These are phyloP conservation scores for Stemphylium vesicarium DNA, from an alignment of 2,329 filamentous ascomycete genomes.

Conservation along the genomic window DNA sequence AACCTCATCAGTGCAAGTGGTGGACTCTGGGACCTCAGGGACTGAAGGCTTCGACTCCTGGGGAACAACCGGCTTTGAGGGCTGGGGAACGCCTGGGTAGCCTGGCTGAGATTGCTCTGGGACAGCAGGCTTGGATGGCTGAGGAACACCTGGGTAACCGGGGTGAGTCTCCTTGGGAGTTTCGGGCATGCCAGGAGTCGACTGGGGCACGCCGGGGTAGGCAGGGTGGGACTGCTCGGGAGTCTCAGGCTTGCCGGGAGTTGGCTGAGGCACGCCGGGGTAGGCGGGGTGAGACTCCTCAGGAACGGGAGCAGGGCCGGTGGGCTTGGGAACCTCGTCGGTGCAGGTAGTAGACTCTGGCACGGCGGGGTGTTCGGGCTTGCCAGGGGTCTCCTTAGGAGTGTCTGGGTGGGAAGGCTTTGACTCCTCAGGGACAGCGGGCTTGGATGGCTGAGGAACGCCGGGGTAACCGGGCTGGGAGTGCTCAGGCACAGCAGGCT, in stretches of 20 bases:
- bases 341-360: slow-evolving; percentile 7
- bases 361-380: background rate
- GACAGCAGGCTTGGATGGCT: slow-evolving; percentile 19
- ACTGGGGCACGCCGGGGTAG: slow-evolving; percentile 4
- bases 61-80: slow-evolving; percentile 9
- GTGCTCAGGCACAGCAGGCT: slow-evolving; percentile 13
- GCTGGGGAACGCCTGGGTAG: slow-evolving; percentile 6
- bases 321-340: slow-evolving; percentile 10
- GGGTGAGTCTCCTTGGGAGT: slow-evolving; percentile 14
- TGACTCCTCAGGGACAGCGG: slow-evolving; percentile 8
- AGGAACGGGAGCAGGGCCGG: background rate
- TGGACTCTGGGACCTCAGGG: background rate
- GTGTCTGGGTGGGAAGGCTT: background rate
- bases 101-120: slow-evolving; percentile 27
- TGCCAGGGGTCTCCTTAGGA: background rate
- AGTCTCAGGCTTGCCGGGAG: no score
- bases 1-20: slow-evolving; percentile 9
- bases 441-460: slow-evolving; percentile 17
- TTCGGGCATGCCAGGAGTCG: background rate
- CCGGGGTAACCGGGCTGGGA: slow-evolving; percentile 12
- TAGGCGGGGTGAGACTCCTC: slow-evolving; percentile 6
- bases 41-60: background rate
- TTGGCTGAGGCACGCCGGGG: slow-evolving; percentile 6
- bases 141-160: slow-evolving; percentile 14
- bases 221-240: slow-evolving; percentile 7